Evolutionary conservation across 2,329 filamentous ascomycete genomes (phyloP), one percentile per base, ranked within the genome.

Genomic region (Chaetomium sp.): DNA sequence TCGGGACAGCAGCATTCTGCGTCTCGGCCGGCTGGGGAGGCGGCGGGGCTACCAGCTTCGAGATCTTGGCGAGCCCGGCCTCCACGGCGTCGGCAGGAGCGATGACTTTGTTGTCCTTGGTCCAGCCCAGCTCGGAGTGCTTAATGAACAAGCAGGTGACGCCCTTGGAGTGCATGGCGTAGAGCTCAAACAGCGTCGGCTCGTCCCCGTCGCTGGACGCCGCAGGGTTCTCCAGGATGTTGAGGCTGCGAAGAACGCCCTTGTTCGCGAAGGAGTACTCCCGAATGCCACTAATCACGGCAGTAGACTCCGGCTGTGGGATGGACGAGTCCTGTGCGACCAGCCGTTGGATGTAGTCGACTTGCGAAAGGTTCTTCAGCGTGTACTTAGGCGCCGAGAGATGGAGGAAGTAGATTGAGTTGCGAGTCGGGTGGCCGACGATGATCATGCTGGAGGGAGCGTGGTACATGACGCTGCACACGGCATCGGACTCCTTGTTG

Each of bases 381-480:
- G 86, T 89, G 76, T 99, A 97, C 72, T 90, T 90, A 19, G 94
- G 94, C 42, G 91, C 92, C 52, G 92, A 97, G 40, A 99, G 77
- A 67, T 97, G 92, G 50, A 96, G 84, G 74, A 99, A 95, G 76
- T 96, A 99, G 71, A 99, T 86, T 6, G 91, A 96, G 75, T 99
- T 99, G 61, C 94, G 85, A 1, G 92, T 97, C 9, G 95, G 94
- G 67, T 99, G 94, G 38, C 92, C 95, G 58, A 99, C 88, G 59
- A 95, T 84, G 68, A 99, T 88, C 75, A 97, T 95, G 56, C 92
- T 91, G 35, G 91, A 94, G 61, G 85, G 81, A 5, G 94, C 87
- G 70, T 99, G 91, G 70, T 97, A 99, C 68, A 88, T 86, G 68
- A 99, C 88, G 69, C 91, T 97, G 78, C 94, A 99, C 59, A 97